phyloP scores from a whole-genome alignment of 805 yeast species.

The Myxozyma lipomycoides region DNA sequence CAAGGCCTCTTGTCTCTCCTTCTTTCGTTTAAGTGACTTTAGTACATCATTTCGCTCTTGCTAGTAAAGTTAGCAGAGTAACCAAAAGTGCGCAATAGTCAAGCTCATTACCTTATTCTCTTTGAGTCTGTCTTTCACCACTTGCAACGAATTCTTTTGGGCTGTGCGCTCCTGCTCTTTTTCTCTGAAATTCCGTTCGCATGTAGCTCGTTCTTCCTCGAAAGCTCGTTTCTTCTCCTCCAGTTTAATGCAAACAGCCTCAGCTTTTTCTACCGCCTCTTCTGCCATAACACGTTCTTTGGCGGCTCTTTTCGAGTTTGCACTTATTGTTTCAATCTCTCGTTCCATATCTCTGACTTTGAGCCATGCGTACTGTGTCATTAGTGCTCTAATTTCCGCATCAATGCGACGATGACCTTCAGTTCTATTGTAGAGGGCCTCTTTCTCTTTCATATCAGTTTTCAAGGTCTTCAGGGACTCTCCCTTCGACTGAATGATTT shows the following conservation, averaged over 20 bases:
- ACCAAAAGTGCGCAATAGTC: too few relatives aligned
- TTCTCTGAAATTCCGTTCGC: too few relatives aligned
- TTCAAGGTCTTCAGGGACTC: constrained; percentile 42
- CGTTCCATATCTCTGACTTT: constrained; percentile 19
- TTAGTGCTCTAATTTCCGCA: constrained; percentile 8
- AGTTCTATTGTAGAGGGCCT: constrained; percentile 15
- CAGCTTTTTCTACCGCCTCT: too few relatives aligned
- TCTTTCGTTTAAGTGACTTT: too few relatives aligned
- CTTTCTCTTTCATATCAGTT: constrained; percentile 41
- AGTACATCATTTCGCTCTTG: too few relatives aligned
- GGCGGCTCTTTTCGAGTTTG: too few relatives aligned
- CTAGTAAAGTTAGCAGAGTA: too few relatives aligned
- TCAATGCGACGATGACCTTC: constrained; percentile 15
- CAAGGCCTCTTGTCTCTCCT: constrained; percentile 26
- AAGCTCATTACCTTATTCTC: constrained; percentile 3
- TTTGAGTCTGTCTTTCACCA: background rate
- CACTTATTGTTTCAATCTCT: background rate
- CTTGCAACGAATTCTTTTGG: too few relatives aligned
- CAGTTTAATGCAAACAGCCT: too few relatives aligned
- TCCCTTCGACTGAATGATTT: constrained; percentile 6
- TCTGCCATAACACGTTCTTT: too few relatives aligned
- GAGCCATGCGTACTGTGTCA: constrained; percentile 26
- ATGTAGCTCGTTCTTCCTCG: too few relatives aligned
- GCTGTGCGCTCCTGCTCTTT: too few relatives aligned
- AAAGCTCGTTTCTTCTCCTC: constrained; percentile 2